Conservation (phyloP, 148 eudicot species). For the Pharnaceum exiguum region DNA sequence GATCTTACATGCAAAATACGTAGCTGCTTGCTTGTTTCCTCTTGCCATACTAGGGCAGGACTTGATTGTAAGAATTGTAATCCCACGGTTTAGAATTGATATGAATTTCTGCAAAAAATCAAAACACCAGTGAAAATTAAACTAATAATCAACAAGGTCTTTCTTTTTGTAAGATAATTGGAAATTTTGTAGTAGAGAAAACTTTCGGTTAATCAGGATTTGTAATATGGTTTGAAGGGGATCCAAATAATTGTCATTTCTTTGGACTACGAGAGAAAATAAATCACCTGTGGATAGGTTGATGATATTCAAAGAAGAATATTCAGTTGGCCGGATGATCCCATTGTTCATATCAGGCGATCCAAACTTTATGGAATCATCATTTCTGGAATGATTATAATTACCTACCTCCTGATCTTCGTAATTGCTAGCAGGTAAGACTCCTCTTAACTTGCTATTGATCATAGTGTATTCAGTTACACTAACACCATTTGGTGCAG, state of each 20-base stretch:
- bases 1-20: conserved; percentile 13
- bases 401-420: conserved; percentile 10
- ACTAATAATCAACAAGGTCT: too few relatives aligned
- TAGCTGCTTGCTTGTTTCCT: not conserved
- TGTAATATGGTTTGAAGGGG: too few relatives aligned
- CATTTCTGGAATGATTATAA: conserved; percentile 4
- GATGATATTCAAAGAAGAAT: conserved; percentile 27
- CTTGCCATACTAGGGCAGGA: conserved; percentile 2
- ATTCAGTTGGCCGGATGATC: conserved; percentile 8
- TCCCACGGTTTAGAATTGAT: conserved; percentile 25
- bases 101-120: conserved; percentile 25
- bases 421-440: conserved; percentile 10
- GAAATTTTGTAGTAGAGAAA: not conserved
- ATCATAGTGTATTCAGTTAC: conserved; percentile 7
- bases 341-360: conserved; percentile 4
- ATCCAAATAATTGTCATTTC: too few relatives aligned
- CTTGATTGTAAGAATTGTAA: conserved; percentile 3
- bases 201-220: too few relatives aligned
- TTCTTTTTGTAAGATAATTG: not conserved
- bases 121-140: not conserved
- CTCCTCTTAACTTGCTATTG: conserved; percentile 11
- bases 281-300: conserved; percentile 25
- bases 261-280: too few relatives aligned
- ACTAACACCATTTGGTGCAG: conserved; percentile 5
- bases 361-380: not conserved